phyloP scores from a whole-genome alignment of 768 basidiomycete species.

The Guyanaporus albipodus region DNA sequence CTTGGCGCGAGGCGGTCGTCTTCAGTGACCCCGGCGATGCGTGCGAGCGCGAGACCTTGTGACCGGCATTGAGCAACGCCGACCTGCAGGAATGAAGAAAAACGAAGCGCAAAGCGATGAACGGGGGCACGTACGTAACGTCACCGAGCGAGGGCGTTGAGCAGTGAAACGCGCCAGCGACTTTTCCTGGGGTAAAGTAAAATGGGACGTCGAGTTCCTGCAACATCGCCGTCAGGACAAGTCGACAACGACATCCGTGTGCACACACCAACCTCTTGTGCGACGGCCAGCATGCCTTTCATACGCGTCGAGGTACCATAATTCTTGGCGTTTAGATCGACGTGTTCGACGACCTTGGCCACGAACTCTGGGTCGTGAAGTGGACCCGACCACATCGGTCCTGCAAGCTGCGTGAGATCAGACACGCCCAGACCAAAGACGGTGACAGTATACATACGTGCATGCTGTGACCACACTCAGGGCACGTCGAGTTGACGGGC shows the following conservation, averaged over 20 bases:
- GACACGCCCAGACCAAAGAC: neutral
- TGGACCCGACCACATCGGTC: slow-evolving; percentile 95
- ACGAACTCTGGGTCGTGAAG: slow-evolving; percentile 79
- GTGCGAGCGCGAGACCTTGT: slow-evolving; percentile 87
- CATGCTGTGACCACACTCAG: slow-evolving; percentile 72
- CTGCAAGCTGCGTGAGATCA: slow-evolving; percentile 58
- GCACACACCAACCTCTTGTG: slow-evolving; percentile 66
- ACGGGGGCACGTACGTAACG: slow-evolving; percentile 56
- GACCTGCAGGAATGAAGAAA: slow-evolving; percentile 48
- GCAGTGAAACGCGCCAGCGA: slow-evolving; percentile 82
- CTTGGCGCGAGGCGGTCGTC: slow-evolving; percentile 69
- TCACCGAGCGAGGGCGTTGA: slow-evolving; percentile 71
- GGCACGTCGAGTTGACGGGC: slow-evolving; percentile 61
- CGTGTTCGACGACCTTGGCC: slow-evolving; percentile 66
- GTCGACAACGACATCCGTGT: neutral
- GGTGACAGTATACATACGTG: slow-evolving; percentile 55
- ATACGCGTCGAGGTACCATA: slow-evolving; percentile 83
- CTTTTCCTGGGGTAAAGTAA: slow-evolving; percentile 80
- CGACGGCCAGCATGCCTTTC: slow-evolving; percentile 93
- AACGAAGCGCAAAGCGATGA: neutral
- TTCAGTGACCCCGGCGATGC: slow-evolving; percentile 87
- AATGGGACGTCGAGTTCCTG: slow-evolving; percentile 78
- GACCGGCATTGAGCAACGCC: slow-evolving; percentile 82
- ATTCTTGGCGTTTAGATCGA: slow-evolving; percentile 54
- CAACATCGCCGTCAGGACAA: neutral